Conservation (phyloP, 2,329 filamentous ascomycete genomes). For the Alternaria ventricosa region DNA sequence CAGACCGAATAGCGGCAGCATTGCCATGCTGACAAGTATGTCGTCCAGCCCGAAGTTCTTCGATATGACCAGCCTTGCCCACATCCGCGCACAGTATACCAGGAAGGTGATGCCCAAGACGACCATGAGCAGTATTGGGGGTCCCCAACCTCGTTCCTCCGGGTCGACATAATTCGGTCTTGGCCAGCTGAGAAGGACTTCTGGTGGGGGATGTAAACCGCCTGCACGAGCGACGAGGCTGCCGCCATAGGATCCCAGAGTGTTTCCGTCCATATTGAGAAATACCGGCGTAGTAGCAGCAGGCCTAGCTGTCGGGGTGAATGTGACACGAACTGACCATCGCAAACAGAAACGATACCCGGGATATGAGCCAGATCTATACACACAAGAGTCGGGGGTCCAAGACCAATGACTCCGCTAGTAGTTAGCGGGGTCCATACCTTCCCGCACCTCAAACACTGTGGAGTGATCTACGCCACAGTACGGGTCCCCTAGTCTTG, state of each 20-base stretch:
- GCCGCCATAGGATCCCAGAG: constrained; percentile 3
- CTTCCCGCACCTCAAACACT: constrained; percentile 9
- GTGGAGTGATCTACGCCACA: constrained; percentile 8
- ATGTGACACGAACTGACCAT: not conserved
- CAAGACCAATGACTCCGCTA: constrained; percentile 8
- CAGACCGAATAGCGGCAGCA: constrained; percentile 48
- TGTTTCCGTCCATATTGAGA: constrained; percentile 9
- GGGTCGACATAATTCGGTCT: constrained; percentile 57
- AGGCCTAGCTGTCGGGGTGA: not conserved
- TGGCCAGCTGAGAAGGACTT: constrained; percentile 55
- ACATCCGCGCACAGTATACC: constrained; percentile 54
- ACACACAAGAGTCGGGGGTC: constrained; percentile 9
- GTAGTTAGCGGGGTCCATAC: constrained; percentile 14
- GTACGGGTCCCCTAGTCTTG: not conserved
- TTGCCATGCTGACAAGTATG: constrained; percentile 52
- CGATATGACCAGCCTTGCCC: constrained; percentile 54
- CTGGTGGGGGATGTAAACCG: constrained; percentile 48
- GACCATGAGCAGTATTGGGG: constrained; percentile 52
- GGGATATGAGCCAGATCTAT: constrained; percentile 14
- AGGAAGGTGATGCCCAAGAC: constrained; percentile 50
- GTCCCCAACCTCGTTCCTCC: constrained; percentile 51
- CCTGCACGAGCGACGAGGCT: constrained; percentile 33
- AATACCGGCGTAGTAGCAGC: not conserved
- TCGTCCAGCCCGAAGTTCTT: constrained; percentile 58
- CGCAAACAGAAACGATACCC: not conserved